phyloP scores from a whole-genome alignment of 805 yeast species.

The Suhomyces vadensis region DNA sequence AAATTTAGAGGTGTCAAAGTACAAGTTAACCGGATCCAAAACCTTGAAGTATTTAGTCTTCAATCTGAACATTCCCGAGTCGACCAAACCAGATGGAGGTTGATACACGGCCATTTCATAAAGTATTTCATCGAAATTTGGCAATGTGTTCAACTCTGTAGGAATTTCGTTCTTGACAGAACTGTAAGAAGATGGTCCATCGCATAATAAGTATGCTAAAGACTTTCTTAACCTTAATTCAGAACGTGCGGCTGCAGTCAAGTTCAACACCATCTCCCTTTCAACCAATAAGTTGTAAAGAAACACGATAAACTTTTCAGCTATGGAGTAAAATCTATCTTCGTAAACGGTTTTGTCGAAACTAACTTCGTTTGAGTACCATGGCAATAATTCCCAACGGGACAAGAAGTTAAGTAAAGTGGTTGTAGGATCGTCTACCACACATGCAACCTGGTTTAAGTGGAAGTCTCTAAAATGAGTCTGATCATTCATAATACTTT shows the following conservation, averaged over 20 bases:
- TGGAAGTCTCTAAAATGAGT: constrained; percentile 47
- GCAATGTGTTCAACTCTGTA: constrained; percentile 32
- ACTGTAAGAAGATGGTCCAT: constrained; percentile 56
- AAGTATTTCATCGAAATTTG: constrained; percentile 51
- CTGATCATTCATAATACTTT: constrained; percentile 40
- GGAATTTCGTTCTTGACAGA: constrained; percentile 36
- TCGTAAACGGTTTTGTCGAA: constrained; percentile 45
- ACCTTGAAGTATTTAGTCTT: constrained; percentile 53
- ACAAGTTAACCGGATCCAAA: constrained; percentile 63
- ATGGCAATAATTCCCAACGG: constrained; percentile 58
- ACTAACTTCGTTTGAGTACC: constrained; percentile 43
- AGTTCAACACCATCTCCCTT: constrained; percentile 27
- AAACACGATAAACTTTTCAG: constrained; percentile 44
- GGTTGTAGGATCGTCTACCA: constrained; percentile 39
- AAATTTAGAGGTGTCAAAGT: constrained; percentile 48
- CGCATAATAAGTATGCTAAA: constrained; percentile 52
- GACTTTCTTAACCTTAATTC: constrained; percentile 35
- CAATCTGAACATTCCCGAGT: constrained; percentile 66
- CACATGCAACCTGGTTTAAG: constrained; percentile 44
- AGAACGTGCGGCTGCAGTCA: constrained; percentile 27
- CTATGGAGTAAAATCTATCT: constrained; percentile 47
- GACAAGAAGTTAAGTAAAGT: constrained; percentile 42
- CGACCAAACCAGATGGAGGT: constrained; percentile 60
- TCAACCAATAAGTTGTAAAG: constrained; percentile 47
- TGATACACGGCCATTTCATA: constrained; percentile 61